Evolutionary conservation across 176 grass and related monocot species (phyloP).

Genomic region (Oryza coarctata): DNA sequence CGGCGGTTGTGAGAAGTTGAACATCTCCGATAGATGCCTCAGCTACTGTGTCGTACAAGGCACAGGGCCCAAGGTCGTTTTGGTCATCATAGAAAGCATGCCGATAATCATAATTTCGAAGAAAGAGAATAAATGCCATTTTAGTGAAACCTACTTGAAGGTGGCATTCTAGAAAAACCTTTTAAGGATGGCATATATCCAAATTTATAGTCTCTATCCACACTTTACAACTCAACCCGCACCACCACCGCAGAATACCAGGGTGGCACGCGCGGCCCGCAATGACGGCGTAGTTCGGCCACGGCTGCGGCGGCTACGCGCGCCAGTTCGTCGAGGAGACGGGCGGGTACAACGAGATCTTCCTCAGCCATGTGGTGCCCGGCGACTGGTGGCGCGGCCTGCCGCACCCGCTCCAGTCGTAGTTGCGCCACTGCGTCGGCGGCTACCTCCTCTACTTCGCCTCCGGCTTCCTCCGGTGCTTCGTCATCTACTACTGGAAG

Average conservation of each 20-base stretch:
- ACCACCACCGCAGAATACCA: not conserved
- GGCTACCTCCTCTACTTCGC: slow-evolving; percentile 68
- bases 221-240: not conserved
- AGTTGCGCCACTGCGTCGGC: slow-evolving; percentile 85
- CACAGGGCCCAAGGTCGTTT: too few species aligned
- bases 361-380: slow-evolving; percentile 56
- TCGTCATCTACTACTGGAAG: slow-evolving; percentile 96
- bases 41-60: too few species aligned
- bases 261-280: slow-evolving; percentile 20
- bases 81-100: too few species aligned
- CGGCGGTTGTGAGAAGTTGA: too few species aligned
- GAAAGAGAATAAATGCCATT: too few species aligned
- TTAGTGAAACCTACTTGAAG: too few species aligned
- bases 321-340: slow-evolving; percentile 68
- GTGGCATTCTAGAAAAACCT: too few species aligned
- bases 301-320: slow-evolving; percentile 46
- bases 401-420: slow-evolving; percentile 75
- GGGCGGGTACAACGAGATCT: slow-evolving; percentile 81
- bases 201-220: not conserved
- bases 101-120: too few species aligned
- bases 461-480: slow-evolving; percentile 90
- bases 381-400: slow-evolving; percentile 66
- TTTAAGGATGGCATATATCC: not conserved
- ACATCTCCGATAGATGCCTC: too few species aligned
- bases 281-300: slow-evolving; percentile 33